Percentiles rank a stretch among this genome's conserved stretches.
These are phyloP conservation scores for Colletotrichum cordylinicola DNA, from an alignment of 2,329 filamentous ascomycete genomes.

Conservation along the genomic window DNA sequence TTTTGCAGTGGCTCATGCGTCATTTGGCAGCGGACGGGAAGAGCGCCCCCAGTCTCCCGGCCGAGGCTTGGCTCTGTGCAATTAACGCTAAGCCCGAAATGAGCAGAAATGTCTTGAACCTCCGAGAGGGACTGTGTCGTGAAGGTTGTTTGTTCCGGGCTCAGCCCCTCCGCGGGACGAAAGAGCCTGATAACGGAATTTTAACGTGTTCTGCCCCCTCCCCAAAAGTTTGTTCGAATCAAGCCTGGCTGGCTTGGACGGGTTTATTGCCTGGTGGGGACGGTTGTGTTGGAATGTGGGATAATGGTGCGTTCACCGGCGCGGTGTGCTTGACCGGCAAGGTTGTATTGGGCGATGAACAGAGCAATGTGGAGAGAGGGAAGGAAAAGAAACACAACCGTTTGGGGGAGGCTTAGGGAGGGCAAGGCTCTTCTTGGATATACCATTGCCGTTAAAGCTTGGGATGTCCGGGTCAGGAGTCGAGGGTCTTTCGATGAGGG, in stretches of 20 bases:
- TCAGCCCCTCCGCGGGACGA: not conserved
- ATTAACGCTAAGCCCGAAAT: not conserved
- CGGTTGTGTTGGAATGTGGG: not conserved
- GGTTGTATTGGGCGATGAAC: not conserved
- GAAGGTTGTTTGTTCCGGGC: slow-evolving; percentile 8
- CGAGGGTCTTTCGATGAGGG: not conserved
- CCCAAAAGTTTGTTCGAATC: not conserved
- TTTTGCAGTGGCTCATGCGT: not conserved
- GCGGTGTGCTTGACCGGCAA: not conserved
- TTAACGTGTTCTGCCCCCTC: not conserved
- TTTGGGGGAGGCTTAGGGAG: not conserved
- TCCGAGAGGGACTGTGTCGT: not conserved
- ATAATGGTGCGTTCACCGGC: not conserved
- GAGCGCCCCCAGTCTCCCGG: not conserved
- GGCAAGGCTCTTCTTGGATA: not conserved
- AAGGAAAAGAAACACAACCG: not conserved
- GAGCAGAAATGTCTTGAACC: not conserved
- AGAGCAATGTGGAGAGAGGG: not conserved
- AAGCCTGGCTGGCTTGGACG: not conserved
- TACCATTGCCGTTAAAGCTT: slow-evolving; percentile 1
- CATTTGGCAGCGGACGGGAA: not conserved
- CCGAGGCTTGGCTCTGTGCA: not conserved
- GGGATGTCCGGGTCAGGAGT: not conserved
- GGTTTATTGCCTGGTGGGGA: not conserved
- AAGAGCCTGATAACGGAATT: not conserved